Evolutionary conservation across 1,139 yeast genomes (phyloP).

Genomic region (Meyerozyma sp.): DNA sequence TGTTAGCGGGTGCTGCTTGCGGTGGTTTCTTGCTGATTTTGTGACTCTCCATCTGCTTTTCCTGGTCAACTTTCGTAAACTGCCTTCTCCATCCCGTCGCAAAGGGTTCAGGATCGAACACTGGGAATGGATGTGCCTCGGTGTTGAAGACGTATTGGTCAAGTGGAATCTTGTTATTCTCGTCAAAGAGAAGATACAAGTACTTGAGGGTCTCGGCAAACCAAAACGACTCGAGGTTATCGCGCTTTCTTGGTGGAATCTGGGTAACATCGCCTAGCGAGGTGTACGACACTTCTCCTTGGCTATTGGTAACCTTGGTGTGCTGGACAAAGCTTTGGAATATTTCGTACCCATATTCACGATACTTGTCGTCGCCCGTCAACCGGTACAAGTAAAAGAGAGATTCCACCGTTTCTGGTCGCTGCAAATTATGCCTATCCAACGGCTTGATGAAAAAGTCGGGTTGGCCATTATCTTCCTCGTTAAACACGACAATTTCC

Average conservation of each 20-base stretch:
- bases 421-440: slow-evolving; percentile 80
- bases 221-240: slow-evolving; percentile 93
- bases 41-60: slow-evolving; percentile 1
- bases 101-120: slow-evolving; percentile 50
- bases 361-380: slow-evolving; percentile 75
- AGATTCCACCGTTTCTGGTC: slow-evolving; percentile 94
- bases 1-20: slow-evolving; percentile 41
- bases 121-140: slow-evolving; percentile 91
- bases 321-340: slow-evolving; percentile 65
- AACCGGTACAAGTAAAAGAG: slow-evolving; percentile 74
- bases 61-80: neutral
- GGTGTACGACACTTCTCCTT: slow-evolving; percentile 58
- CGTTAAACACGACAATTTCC: slow-evolving; percentile 80
- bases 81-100: slow-evolving; percentile 60
- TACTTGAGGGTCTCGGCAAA: slow-evolving; percentile 89
- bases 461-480: slow-evolving; percentile 18
- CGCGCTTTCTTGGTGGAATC: slow-evolving; percentile 48
- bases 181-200: slow-evolving; percentile 74
- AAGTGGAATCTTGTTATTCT: slow-evolving; percentile 51
- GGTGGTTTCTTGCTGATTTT: slow-evolving; percentile 29
- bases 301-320: slow-evolving; percentile 44
- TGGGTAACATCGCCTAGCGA: slow-evolving; percentile 61
- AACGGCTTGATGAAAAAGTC: slow-evolving; percentile 67
- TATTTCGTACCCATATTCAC: slow-evolving; percentile 89
- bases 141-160: slow-evolving; percentile 79